Conservation (phyloP, 345 rosid species). For the Erysimum cheiranthoides region DNA sequence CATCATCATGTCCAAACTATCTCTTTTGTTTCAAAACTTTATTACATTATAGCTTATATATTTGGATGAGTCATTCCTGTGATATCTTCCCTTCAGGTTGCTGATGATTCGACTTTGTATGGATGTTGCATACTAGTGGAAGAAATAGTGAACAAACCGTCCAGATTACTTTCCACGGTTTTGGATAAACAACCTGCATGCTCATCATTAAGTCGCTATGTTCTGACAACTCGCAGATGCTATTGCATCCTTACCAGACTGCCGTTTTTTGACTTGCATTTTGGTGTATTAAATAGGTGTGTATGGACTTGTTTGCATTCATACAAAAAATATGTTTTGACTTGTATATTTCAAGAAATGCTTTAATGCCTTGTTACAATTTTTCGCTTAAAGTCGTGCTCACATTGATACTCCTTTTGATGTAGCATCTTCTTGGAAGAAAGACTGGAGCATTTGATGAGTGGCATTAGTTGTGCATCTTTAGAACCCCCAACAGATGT, state of each 20-base stretch:
- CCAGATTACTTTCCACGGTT: slow-evolving; percentile 87
- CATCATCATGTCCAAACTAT: neutral
- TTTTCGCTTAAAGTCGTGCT: slow-evolving; percentile 22
- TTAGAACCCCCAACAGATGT: slow-evolving; percentile 50
- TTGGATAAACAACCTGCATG: slow-evolving; percentile 65
- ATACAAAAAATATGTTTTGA: neutral
- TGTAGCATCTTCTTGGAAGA: slow-evolving; percentile 88
- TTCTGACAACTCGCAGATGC: slow-evolving; percentile 89
- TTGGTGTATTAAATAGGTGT: slow-evolving; percentile 85
- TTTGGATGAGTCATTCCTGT: slow-evolving; percentile 27
- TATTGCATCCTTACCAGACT: slow-evolving; percentile 95
- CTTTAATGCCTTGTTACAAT: neutral
- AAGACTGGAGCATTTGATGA: slow-evolving; percentile 83
- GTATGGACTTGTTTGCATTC: slow-evolving; percentile 11
- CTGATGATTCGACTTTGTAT: slow-evolving; percentile 89
- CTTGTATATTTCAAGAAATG: slow-evolving; percentile 12
- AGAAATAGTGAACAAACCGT: slow-evolving; percentile 88
- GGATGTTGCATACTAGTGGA: slow-evolving; percentile 92
- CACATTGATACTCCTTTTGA: slow-evolving; percentile 31
- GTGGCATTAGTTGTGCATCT: slow-evolving; percentile 60
- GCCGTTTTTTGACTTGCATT: slow-evolving; percentile 93
- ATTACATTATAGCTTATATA: slow-evolving; percentile 11
- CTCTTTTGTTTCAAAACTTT: neutral
- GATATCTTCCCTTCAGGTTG: slow-evolving; percentile 63
- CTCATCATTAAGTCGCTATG: slow-evolving; percentile 70